Percentiles rank a stretch among this genome's conserved stretches.
Conservation (phyloP, 176 grass and related monocot genomes). For the Eleusine indica region DNA sequence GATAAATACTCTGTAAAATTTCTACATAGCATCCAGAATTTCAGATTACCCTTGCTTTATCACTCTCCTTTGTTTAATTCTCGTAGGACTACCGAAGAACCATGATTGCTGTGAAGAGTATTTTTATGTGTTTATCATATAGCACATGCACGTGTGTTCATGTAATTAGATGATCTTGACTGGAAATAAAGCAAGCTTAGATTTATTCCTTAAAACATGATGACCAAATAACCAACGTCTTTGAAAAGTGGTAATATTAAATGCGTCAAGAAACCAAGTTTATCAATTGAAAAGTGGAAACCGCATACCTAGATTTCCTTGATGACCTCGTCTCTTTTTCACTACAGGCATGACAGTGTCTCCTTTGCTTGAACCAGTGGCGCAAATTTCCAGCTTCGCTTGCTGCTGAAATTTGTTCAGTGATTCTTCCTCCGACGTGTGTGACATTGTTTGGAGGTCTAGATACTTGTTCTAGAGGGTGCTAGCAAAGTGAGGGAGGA, state of each 20-base stretch:
- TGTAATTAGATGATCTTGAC: not conserved
- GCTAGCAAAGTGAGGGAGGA: slow-evolving; percentile 19
- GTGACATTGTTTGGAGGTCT: slow-evolving; percentile 48
- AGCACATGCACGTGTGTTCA: slow-evolving; percentile 36
- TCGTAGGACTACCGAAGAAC: not conserved
- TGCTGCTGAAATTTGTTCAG: slow-evolving; percentile 58
- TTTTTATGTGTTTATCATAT: slow-evolving; percentile 17
- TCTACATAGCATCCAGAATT: not conserved
- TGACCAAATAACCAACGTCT: not conserved
- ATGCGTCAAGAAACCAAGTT: slow-evolving; percentile 17
- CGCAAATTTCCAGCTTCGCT: slow-evolving; percentile 28
- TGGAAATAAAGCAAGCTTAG: not conserved
- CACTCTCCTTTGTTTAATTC: slow-evolving; percentile 3
- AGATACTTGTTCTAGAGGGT: slow-evolving; percentile 31
- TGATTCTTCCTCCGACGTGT: slow-evolving; percentile 61
- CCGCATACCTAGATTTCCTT: slow-evolving; percentile 51
- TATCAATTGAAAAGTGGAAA: slow-evolving; percentile 18
- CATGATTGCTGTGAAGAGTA: slow-evolving; percentile 12
- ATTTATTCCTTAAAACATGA: slow-evolving; percentile 17
- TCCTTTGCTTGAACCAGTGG: slow-evolving; percentile 45
- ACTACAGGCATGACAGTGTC: slow-evolving; percentile 28
- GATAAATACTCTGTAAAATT: not conserved
- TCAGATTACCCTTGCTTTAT: not conserved
- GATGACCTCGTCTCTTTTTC: slow-evolving; percentile 62
- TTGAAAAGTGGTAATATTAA: slow-evolving; percentile 20